Evolutionary conservation across 129 eudicot species (phyloP).

Genomic region (Cynara cardunculus): DNA sequence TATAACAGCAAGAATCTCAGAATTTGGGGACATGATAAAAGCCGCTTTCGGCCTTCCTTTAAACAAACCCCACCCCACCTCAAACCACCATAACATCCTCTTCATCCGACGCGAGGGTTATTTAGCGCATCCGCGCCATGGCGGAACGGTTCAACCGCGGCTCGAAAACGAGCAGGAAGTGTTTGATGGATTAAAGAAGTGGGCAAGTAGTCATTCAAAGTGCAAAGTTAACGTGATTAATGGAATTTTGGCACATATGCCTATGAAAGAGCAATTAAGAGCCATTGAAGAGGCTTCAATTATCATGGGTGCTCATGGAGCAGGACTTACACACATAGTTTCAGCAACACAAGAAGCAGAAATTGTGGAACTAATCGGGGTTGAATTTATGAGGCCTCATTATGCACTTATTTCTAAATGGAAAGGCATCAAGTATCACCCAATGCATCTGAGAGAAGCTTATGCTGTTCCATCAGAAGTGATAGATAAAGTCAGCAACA

Average conservation of each 20-base stretch:
- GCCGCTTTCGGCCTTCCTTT: conserved; percentile 60
- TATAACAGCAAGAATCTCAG: conserved; percentile 59
- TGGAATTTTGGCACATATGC: conserved; percentile 70
- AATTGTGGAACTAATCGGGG: conserved; percentile 52
- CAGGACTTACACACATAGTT: conserved; percentile 73
- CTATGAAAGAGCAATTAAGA: conserved; percentile 70
- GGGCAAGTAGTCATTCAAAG: conserved; percentile 37
- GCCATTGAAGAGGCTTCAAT: conserved; percentile 67
- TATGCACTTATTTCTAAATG: conserved; percentile 51
- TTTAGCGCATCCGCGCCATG: conserved; percentile 76
- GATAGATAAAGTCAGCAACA: conserved; percentile 33
- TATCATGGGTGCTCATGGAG: conserved; percentile 76
- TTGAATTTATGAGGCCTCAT: conserved; percentile 59
- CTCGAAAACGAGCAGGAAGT: conserved; percentile 69
- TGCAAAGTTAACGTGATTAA: conserved; percentile 54
- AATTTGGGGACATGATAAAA: conserved; percentile 74
- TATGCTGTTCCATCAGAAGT: conserved; percentile 50
- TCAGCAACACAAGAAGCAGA: conserved; percentile 49
- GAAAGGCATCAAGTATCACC: conserved; percentile 70
- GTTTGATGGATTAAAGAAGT: conserved; percentile 38
- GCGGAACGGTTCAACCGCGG: conserved; percentile 59
- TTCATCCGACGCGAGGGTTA: conserved; percentile 72
- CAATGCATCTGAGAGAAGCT: conserved; percentile 39
- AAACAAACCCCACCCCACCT: conserved; percentile 25
- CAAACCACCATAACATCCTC: conserved; percentile 43